Conservation (phyloP, 139 green algal species). For the Auxenochlorella pyrenoidosa region DNA sequence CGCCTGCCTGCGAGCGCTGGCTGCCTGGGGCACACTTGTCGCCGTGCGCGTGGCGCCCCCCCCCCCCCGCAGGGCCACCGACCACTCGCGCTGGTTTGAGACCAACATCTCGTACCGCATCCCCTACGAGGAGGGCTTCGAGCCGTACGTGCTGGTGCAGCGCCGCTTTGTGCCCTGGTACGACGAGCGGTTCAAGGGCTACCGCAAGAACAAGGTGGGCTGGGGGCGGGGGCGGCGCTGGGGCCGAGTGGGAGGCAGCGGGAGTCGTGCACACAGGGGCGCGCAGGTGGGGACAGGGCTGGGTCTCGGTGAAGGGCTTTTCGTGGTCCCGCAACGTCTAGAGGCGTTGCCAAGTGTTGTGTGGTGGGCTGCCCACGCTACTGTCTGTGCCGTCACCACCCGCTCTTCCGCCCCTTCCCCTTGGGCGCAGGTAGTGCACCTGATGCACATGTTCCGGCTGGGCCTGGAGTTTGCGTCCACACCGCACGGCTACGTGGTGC, state of each 20-base stretch:
- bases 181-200: slow-evolving; percentile 60
- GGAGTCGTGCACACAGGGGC: too few species aligned
- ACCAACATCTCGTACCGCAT: slow-evolving; percentile 33
- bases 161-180: slow-evolving; percentile 53
- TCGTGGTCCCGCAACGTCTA: too few species aligned
- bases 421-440: slow-evolving; percentile 31
- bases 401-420: not conserved
- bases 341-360: too few species aligned
- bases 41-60: not conserved
- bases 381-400: too few species aligned
- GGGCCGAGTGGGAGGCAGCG: not conserved
- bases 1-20: not conserved
- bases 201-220: slow-evolving; percentile 50
- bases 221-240: not conserved
- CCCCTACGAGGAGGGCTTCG: slow-evolving; percentile 46
- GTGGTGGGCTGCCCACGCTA: too few species aligned
- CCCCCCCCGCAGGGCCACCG: slow-evolving; percentile 28
- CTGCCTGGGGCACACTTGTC: not conserved
- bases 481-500: slow-evolving; percentile 44
- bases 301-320: too few species aligned
- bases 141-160: slow-evolving; percentile 55
- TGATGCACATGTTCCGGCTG: slow-evolving; percentile 45
- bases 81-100: slow-evolving; percentile 46
- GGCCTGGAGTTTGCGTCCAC: slow-evolving; percentile 42
- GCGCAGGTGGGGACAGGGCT: not conserved